Percentiles rank a stretch among this genome's conserved stretches.
These are phyloP conservation scores for Tuber borchii DNA, from an alignment of 495 filamentous ascomycete genomes.

Conservation along the genomic window DNA sequence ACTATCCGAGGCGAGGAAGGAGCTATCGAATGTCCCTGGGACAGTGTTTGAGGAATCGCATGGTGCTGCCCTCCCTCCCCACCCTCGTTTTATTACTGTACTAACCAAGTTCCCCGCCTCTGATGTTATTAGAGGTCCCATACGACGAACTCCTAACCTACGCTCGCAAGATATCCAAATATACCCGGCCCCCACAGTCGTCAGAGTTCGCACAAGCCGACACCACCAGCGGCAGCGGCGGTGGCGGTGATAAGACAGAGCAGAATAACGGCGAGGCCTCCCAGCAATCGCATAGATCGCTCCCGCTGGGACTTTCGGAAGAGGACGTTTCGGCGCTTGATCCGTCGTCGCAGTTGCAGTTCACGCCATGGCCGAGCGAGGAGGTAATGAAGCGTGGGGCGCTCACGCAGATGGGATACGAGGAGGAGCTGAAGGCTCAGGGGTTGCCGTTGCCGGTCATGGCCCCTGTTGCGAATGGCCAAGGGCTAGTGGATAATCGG, in stretches of 20 bases:
- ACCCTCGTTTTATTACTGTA: slow-evolving; percentile 9
- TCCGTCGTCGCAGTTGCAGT: slow-evolving; percentile 47
- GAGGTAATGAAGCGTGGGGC: slow-evolving; percentile 57
- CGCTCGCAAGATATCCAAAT: slow-evolving; percentile 65
- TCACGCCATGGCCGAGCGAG: slow-evolving; percentile 64
- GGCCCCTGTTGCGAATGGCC: slow-evolving; percentile 47
- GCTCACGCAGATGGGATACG: slow-evolving; percentile 54
- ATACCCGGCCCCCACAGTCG: slow-evolving; percentile 61
- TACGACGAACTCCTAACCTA: slow-evolving; percentile 64
- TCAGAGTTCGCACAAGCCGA: slow-evolving; percentile 42
- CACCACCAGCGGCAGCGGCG: slow-evolving; percentile 33
- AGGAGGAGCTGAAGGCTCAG: slow-evolving; percentile 47
- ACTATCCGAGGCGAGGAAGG: slow-evolving; percentile 60
- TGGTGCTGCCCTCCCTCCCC: slow-evolving; percentile 8
- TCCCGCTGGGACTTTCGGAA: slow-evolving; percentile 33
- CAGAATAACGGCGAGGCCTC: slow-evolving; percentile 31
- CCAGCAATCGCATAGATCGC: slow-evolving; percentile 15
- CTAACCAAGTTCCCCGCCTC: slow-evolving; percentile 30
- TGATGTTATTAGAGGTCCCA: slow-evolving; percentile 46
- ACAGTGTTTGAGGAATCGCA: slow-evolving; percentile 47
- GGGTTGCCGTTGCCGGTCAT: slow-evolving; percentile 45
- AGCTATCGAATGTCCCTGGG: slow-evolving; percentile 55
- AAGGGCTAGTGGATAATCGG: slow-evolving; percentile 9
- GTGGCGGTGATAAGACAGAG: slow-evolving; percentile 29
- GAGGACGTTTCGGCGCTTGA: slow-evolving; percentile 48